Percentiles rank a stretch among this genome's conserved stretches.
These are phyloP conservation scores for Dendrobium catenatum DNA, from an alignment of 106 monocot species.

Conservation along the genomic window DNA sequence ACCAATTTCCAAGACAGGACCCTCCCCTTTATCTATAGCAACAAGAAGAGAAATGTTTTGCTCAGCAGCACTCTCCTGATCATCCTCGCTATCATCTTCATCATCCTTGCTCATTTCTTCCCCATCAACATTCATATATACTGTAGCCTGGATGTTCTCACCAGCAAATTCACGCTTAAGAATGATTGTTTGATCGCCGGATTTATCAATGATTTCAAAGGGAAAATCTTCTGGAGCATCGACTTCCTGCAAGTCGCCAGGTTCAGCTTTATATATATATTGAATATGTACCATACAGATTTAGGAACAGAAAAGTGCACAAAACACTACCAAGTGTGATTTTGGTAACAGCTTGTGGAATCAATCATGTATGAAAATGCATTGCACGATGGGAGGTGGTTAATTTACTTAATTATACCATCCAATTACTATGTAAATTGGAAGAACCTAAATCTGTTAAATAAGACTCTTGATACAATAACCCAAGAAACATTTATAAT, in stretches of 20 bases:
- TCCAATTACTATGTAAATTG: not conserved
- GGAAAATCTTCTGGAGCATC: constrained; percentile 51
- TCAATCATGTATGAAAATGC: not conserved
- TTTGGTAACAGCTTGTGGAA: not conserved
- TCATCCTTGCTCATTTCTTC: constrained; percentile 24
- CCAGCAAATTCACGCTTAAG: constrained; percentile 48
- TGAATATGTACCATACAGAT: not conserved
- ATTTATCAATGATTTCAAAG: constrained; percentile 73
- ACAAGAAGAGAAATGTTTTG: constrained; percentile 51
- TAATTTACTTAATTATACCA: not conserved
- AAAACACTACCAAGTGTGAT: not conserved
- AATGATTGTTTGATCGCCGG: constrained; percentile 65
- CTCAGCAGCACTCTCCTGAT: constrained; percentile 10
- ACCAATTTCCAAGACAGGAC: constrained; percentile 47
- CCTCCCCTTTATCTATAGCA: constrained; percentile 64
- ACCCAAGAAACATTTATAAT: not conserved
- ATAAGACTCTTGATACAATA: no score
- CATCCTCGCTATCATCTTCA: constrained; percentile 18
- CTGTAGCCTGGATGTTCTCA: constrained; percentile 64
- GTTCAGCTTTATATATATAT: not conserved
- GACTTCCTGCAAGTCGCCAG: constrained; percentile 24
- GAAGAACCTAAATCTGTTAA: no score
- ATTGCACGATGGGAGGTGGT: not conserved
- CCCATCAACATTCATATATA: constrained; percentile 36
- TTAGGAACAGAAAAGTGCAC: not conserved